Evolutionary conservation across 768 basidiomycete genomes (phyloP).

Genomic region (Auriscalpium microsporum): DNA sequence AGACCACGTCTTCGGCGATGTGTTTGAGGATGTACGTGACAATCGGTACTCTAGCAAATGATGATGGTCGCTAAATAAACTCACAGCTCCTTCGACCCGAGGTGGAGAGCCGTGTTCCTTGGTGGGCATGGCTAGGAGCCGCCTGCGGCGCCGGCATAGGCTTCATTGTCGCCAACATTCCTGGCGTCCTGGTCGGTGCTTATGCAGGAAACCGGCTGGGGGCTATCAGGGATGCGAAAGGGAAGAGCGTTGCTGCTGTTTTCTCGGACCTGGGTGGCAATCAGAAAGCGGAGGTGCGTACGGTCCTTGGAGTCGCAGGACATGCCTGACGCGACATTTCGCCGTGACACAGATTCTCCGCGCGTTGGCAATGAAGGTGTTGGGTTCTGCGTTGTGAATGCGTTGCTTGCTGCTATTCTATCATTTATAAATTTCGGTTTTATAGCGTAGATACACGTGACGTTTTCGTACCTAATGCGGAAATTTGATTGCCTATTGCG

Average conservation of each 20-base stretch:
- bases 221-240: slow-evolving; percentile 88
- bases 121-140: slow-evolving; percentile 71
- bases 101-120: slow-evolving; percentile 58
- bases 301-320: neutral
- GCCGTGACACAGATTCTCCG: slow-evolving; percentile 57
- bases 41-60: neutral
- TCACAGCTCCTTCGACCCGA: slow-evolving; percentile 72
- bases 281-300: slow-evolving; percentile 80
- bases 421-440: no score
- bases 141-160: slow-evolving; percentile 54
- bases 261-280: slow-evolving; percentile 66
- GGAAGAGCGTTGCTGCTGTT: slow-evolving; percentile 85
- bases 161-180: slow-evolving; percentile 62
- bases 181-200: slow-evolving; percentile 79
- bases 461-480: neutral
- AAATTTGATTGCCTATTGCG: neutral
- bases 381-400: slow-evolving; percentile 49
- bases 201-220: slow-evolving; percentile 87
- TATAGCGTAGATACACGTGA: neutral
- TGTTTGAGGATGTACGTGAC: slow-evolving; percentile 74
- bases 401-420: neutral
- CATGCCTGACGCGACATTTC: neutral
- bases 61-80: neutral
- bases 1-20: slow-evolving; percentile 78
- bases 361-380: slow-evolving; percentile 73